These are phyloP conservation scores for Carex pumila DNA, from an alignment of 176 grass and related monocot genomes.

Conservation along the genomic window DNA sequence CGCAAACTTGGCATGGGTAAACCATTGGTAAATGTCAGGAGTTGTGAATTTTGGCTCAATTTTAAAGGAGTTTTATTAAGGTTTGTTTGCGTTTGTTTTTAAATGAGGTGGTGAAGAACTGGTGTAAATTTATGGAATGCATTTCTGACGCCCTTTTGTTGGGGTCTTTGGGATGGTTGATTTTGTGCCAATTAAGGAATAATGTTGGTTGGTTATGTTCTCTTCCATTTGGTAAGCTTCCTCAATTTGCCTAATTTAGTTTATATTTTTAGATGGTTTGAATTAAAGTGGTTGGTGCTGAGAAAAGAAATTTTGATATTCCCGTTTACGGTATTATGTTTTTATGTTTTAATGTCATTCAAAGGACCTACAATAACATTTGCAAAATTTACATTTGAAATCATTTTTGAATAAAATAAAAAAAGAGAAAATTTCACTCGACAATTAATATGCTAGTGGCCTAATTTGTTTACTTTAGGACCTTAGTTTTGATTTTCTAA, in stretches of 20 bases:
- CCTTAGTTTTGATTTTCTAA: background rate
- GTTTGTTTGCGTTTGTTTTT: background rate
- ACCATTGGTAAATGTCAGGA: background rate
- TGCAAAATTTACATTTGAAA: background rate
- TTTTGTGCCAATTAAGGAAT: background rate
- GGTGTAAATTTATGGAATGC: background rate
- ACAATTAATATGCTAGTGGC: background rate
- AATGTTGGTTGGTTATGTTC: background rate
- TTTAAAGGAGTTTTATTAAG: background rate
- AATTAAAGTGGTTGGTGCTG: background rate
- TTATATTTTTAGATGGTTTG: background rate
- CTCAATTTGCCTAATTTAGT: background rate
- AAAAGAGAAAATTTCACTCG: background rate
- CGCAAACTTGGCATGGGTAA: background rate
- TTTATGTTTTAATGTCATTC: too few species aligned
- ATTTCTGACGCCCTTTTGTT: background rate
- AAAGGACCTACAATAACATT: background rate
- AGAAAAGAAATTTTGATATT: background rate
- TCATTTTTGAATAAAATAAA: background rate
- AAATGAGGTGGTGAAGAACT: background rate
- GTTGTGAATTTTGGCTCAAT: background rate
- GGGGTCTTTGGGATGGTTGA: background rate
- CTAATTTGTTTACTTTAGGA: background rate
- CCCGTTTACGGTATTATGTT: background rate
- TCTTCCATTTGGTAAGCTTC: background rate